Conservation (phyloP, 176 grass and related monocot species). For the Pharus latifolius region DNA sequence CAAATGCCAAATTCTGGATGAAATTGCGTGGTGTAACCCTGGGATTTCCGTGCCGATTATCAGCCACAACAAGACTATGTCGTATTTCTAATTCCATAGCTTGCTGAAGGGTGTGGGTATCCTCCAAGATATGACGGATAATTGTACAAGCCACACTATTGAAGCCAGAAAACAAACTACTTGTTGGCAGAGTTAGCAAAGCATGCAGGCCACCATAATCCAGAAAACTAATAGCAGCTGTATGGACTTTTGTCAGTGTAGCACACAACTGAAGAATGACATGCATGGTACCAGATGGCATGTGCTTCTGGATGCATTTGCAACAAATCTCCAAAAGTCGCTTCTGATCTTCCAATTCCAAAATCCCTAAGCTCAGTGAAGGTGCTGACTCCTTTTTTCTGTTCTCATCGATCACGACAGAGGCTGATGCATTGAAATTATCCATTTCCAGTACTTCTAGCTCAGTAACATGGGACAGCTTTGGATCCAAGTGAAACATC, state of each 20-base stretch:
- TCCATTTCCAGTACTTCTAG: constrained; percentile 77
- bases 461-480: constrained; percentile 65
- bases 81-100: constrained; percentile 99
- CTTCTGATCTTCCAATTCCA: constrained; percentile 66
- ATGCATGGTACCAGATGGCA: constrained; percentile 81
- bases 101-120: constrained; percentile 95
- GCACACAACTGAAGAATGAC: constrained; percentile 90
- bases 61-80: constrained; percentile 66
- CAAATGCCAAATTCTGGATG: constrained; percentile 79
- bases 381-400: constrained; percentile 44
- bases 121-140: constrained; percentile 95
- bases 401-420: constrained; percentile 66
- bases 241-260: constrained; percentile 80
- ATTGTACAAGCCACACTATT: constrained; percentile 84
- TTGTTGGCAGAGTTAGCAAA: constrained; percentile 62
- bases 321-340: constrained; percentile 84
- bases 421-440: constrained; percentile 21
- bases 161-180: constrained; percentile 93
- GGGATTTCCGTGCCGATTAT: constrained; percentile 75
- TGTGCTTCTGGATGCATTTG: constrained; percentile 67
- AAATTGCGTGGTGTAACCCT: constrained; percentile 80
- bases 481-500: constrained; percentile 84
- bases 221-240: constrained; percentile 68
- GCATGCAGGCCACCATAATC: constrained; percentile 70
- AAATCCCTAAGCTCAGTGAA: constrained; percentile 31